Percentiles rank a stretch among this genome's conserved stretches.
These are phyloP conservation scores for Eucalyptus marginata DNA, from an alignment of 345 rosid species.

Conservation along the genomic window DNA sequence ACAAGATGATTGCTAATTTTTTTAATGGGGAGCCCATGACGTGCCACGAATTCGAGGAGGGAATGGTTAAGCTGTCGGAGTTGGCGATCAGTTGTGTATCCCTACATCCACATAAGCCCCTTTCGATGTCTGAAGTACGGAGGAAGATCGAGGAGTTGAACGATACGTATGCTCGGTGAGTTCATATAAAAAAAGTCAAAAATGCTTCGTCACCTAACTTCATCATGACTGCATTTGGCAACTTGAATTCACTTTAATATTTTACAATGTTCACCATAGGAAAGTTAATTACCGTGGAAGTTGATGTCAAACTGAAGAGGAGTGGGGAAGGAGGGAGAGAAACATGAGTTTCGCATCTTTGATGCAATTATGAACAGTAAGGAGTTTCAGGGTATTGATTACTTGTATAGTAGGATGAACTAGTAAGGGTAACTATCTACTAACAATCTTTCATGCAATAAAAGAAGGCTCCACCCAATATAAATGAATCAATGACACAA, in stretches of 20 bases:
- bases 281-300: not conserved
- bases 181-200: not conserved
- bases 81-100: conserved; percentile 81
- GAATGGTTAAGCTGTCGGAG: conserved; percentile 87
- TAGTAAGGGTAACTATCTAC: not conserved
- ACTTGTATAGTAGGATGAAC: not conserved
- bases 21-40: too few relatives aligned
- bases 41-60: conserved; percentile 7
- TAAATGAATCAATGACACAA: not conserved
- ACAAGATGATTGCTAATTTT: too few relatives aligned
- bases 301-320: not conserved
- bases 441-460: not conserved
- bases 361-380: not conserved
- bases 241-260: not conserved
- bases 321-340: not conserved
- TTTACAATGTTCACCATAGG: not conserved
- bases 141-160: conserved; percentile 17
- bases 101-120: conserved; percentile 49
- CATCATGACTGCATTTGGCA: not conserved
- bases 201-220: not conserved
- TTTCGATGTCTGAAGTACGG: conserved; percentile 68
- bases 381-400: not conserved
- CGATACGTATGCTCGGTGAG: not conserved
- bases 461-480: not conserved
- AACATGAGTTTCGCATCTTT: not conserved